Conservation (phyloP, 257 asterid genomes). For the Penstemon eatonii region DNA sequence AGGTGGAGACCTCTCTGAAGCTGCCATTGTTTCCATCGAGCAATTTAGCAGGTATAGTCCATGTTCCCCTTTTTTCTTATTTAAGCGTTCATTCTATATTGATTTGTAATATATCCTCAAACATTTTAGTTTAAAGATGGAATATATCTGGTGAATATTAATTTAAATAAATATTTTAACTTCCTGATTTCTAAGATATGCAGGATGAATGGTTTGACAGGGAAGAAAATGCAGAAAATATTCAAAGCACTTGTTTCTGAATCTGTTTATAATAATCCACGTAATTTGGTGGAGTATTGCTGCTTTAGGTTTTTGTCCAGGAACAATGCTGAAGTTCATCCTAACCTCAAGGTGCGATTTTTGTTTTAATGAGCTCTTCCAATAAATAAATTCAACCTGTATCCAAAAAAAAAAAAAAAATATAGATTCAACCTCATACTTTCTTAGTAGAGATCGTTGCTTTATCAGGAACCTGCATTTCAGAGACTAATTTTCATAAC, state of each 20-base stretch:
- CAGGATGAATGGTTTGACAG: constrained; percentile 98
- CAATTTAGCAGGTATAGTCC: constrained; percentile 87
- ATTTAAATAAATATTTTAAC: constrained; percentile 18
- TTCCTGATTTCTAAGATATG: constrained; percentile 38
- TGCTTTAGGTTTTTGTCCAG: constrained; percentile 91
- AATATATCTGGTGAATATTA: constrained; percentile 3
- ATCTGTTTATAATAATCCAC: constrained; percentile 64
- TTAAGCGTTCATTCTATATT: background rate
- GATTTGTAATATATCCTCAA: constrained; percentile 10
- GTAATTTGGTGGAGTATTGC: constrained; percentile 89
- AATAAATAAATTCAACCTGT: background rate
- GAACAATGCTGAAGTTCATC: constrained; percentile 74
- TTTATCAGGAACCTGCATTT: constrained; percentile 83
- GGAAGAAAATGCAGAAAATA: constrained; percentile 83
- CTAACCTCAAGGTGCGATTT: constrained; percentile 65
- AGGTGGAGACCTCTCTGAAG: constrained; percentile 78
- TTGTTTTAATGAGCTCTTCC: constrained; percentile 14
- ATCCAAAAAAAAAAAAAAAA: no score
- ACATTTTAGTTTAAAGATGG: background rate
- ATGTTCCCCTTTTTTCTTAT: background rate
- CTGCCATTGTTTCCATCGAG: constrained; percentile 86
- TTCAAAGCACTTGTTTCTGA: constrained; percentile 84
- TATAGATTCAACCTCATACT: constrained; percentile 1
- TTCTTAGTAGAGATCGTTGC: background rate
- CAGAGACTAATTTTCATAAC: constrained; percentile 76